Base-by-base conservation (phyloP, 208 protist species). In the Naegleria lovaniensis region DNA sequence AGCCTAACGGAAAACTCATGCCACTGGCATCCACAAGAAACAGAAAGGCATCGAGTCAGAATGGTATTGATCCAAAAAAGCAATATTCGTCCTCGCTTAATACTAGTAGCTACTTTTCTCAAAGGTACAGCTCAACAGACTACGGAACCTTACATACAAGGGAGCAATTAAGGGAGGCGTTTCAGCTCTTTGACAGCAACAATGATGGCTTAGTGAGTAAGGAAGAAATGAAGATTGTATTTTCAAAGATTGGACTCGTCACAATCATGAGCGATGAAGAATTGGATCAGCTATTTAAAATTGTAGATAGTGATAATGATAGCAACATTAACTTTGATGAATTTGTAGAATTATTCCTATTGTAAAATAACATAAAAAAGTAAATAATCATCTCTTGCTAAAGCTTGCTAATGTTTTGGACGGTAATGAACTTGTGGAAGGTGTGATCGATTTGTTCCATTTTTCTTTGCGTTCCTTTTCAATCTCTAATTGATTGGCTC, bases 231-330 rank as follows among this genome's bases (percentile, higher is more conserved):
- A 51, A 29, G 29, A 87, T 52, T n/a, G 41, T 87, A 52, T 51
- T 87, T 33, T 16, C 13, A 52, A 87, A 87, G 19, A 29, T 87
- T 29, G 83, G 83, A 2, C 83, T 87, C 1, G 29, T 9, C 40
- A 87, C 43, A 7, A 51, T 87, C 40, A 87, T 87, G 83, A 25
- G 15, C n/a, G 83, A 87, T 41, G 83, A 41, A 22, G 83, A 87
- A 48, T 15, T 87, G n/a, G 33, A 38, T 4, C 15, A 25, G 15
- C 43, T 87, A n/a, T 87, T 87, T 15, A 29, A 13, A 7, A 22
- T 87, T 41, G 83, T 87, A 22, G 83, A 87, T 51, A 51, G 11
- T 22, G 83, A 87, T 15, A 39, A n/a, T 39, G 83, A 87, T 2
- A 39, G 83, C 3, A 41, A 51, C 11, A 87, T 87, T 29, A 29